These are phyloP conservation scores for Fusarium mundagurra DNA, from an alignment of 2,329 filamentous ascomycete species.

Conservation along the genomic window DNA sequence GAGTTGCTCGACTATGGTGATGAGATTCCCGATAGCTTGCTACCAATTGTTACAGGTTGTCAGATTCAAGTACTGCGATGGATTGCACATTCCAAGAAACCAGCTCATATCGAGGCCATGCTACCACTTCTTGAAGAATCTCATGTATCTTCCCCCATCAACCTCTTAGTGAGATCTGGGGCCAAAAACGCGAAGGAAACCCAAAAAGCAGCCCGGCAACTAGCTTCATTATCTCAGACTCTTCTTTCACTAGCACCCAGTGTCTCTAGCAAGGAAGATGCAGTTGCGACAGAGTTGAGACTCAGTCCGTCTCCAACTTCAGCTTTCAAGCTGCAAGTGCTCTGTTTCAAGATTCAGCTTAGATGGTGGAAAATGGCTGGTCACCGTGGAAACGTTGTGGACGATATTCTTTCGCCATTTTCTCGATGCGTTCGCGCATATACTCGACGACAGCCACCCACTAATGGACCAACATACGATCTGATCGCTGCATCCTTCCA, in stretches of 20 bases:
- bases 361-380: slow-evolving; percentile 72
- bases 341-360: slow-evolving; percentile 70
- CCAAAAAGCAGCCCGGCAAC: slow-evolving; percentile 69
- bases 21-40: slow-evolving; percentile 53
- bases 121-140: slow-evolving; percentile 64
- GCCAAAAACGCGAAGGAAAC: slow-evolving; percentile 56
- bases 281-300: slow-evolving; percentile 60
- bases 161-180: slow-evolving; percentile 62
- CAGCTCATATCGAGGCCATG: slow-evolving; percentile 66
- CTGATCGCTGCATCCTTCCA: slow-evolving; percentile 48
- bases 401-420: slow-evolving; percentile 73
- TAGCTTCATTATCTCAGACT: slow-evolving; percentile 73
- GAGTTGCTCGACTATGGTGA: slow-evolving; percentile 71
- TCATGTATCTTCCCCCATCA: slow-evolving; percentile 65
- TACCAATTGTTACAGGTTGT: slow-evolving; percentile 67
- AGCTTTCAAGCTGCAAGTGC: slow-evolving; percentile 70
- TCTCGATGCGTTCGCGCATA: slow-evolving; percentile 71
- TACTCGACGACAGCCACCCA: slow-evolving; percentile 59
- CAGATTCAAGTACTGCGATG: slow-evolving; percentile 74
- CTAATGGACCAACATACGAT: slow-evolving; percentile 51
- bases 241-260: slow-evolving; percentile 74
- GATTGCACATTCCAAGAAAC: slow-evolving; percentile 68
- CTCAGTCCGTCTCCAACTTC: slow-evolving; percentile 65
- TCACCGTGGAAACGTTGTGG: slow-evolving; percentile 68
- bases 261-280: slow-evolving; percentile 71